Base-by-base conservation (phyloP, 1,284 basidiomycete genomes). In the Meira miltonrushii region DNA sequence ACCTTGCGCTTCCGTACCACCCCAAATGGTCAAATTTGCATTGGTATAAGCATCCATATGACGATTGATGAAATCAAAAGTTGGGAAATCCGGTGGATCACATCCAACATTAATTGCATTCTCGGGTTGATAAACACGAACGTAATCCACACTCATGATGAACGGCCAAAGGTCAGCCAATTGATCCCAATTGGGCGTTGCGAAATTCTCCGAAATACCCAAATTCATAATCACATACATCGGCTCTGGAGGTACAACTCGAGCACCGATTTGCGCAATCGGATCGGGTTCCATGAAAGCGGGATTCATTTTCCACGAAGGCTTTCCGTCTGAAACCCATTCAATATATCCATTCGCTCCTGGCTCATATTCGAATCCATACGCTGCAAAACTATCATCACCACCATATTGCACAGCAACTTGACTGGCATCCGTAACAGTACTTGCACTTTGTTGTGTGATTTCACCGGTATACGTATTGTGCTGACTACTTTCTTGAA, bases 401-500 rank as follows among this genome's bases (percentile, higher is more conserved):
- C 66, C 66, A 17, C 58, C 64, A 43, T 58, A 59, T 61, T 76
- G 65, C 2, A 74, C 63, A 2, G 75, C 74, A 11, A 47, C 46
- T 53, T 77, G 74, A 47, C 65, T 60, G 13, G 70, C 65, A 1
- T 66, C 50, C 0, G 69, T 62, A 12, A 77, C 66, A 15, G 64
- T 69, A 28, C 65, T 69, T 39, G 71, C 65, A 6, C 73, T 88
- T 79, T 94, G 88, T 78, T 94, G 91, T 75, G 83, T 90, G 12
- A 80, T 74, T 37, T 87, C 87, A 23, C 91, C 92, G 54, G 82
- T 84, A 79, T 92, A 94, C 2, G 79, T 60, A 79, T 93, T 93
- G 69, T 82, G 83, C 58, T 86, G 80, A 1, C 84, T 83, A 19
- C 86, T 81, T 84, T 55, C 39, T 25, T 67, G 57, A 60, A 65